Evolutionary conservation across 768 basidiomycete genomes (phyloP), one percentile per base, ranked within the genome.

Genomic region (Lanmaoa rubissima): DNA sequence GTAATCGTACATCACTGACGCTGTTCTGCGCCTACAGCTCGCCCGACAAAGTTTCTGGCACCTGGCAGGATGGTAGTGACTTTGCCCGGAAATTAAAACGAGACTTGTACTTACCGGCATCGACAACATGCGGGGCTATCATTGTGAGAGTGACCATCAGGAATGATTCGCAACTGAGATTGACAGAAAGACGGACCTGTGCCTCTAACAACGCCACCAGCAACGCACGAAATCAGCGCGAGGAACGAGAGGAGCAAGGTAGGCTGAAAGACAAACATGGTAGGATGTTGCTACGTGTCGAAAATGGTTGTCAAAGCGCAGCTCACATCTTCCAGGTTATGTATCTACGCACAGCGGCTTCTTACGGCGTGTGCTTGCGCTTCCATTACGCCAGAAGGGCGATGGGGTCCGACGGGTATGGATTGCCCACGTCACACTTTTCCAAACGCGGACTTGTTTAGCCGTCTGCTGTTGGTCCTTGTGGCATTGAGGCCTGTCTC

Each of bases 211-310:
- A 51, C 35, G 16, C 56, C 48, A 2, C 55, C 60, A 19, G 45
- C 43, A 34, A 46, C 58, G 14, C 31, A 60, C 26, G 57, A 57
- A n/a, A 43, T 41, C 40, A 58, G 34, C 16, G 41, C 48, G 35
- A 68, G 53, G 31, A 67, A 32, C 7, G 50, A 60, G 26, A 65
- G 36, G 31, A 63, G n/a, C 38, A 53, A 42, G 32, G 39, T 10
- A 21, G 58, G 58, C 32, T 55, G 32, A 13, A 62, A 53, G 24
- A 53, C 47, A 16, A 52, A 47, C 65, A 68, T 65, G 41, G 21
- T 38, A 24, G 39, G 19, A 51, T 21, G 14, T 16, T 48, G 16
- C 26, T 51, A 5, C 12, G 44, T 32, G 42, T 44, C 24, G 21
- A 54, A n/a, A 16, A 26, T 14, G 21, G 40, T 40, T 48, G 53